phyloP scores from a whole-genome alignment of 257 asterid genomes.

The Gentiana macrophylla region DNA sequence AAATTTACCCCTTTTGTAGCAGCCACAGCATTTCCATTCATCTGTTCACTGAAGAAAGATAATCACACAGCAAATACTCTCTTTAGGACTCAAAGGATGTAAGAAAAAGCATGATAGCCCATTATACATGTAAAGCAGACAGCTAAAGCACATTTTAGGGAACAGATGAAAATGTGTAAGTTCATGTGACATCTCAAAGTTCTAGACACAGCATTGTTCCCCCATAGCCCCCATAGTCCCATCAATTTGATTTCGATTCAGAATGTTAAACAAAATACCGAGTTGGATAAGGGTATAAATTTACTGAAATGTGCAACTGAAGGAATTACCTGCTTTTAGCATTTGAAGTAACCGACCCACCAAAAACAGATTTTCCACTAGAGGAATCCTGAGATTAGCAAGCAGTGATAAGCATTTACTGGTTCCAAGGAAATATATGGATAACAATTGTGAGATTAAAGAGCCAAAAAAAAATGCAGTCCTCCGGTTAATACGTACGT shows the following conservation, averaged over 20 bases:
- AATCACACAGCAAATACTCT: conserved; percentile 5
- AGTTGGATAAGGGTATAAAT: not conserved
- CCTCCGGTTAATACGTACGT: not conserved
- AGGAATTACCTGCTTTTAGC: conserved; percentile 25
- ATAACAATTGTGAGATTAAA: no score
- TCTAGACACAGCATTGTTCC: not conserved
- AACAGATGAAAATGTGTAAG: not conserved
- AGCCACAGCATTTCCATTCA: conserved; percentile 28
- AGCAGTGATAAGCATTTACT: conserved; percentile 9
- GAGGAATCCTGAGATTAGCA: conserved; percentile 30
- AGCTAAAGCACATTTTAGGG: not conserved
- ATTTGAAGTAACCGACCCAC: conserved; percentile 23
- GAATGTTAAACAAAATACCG: not conserved
- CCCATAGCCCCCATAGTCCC: not conserved
- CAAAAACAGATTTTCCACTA: conserved; percentile 16
- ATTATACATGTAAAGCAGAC: not conserved
- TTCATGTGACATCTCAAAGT: not conserved
- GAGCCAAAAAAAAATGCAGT: conserved; percentile 5
- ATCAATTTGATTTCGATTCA: not conserved
- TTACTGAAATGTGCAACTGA: not conserved
- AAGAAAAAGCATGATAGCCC: not conserved
- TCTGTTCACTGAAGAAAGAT: conserved; percentile 38
- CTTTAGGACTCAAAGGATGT: not conserved
- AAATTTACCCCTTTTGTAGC: conserved; percentile 29
- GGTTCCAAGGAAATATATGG: not conserved